Conservation (phyloP, 2,329 filamentous ascomycete species). For the Epicoccum nigrum region DNA sequence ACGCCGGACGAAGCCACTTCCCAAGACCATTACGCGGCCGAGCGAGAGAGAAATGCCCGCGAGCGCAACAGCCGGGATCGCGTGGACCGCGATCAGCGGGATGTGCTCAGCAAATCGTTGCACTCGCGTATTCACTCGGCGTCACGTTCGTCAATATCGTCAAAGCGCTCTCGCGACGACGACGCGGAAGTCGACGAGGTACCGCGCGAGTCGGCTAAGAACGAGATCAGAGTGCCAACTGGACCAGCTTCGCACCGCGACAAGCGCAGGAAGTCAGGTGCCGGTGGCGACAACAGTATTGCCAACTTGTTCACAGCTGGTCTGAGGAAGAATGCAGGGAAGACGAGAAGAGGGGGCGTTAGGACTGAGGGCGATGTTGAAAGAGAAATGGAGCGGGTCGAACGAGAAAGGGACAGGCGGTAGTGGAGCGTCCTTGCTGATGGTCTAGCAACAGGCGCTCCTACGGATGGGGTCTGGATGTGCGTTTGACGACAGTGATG, state of each 20-base stretch:
- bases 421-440: slow-evolving; percentile 4
- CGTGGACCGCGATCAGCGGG: slow-evolving; percentile 26
- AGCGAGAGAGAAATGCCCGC: slow-evolving; percentile 61
- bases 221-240: slow-evolving; percentile 30
- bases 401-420: slow-evolving; percentile 39
- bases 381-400: slow-evolving; percentile 40
- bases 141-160: slow-evolving; percentile 25
- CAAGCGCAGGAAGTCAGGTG: slow-evolving; percentile 38
- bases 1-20: slow-evolving; percentile 26
- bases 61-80: slow-evolving; percentile 40
- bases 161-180: slow-evolving; percentile 40
- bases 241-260: slow-evolving; percentile 41
- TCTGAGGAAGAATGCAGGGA: slow-evolving; percentile 38
- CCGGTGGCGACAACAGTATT: slow-evolving; percentile 33
- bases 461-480: neutral
- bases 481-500: neutral
- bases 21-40: slow-evolving; percentile 69
- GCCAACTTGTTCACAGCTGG: slow-evolving; percentile 39
- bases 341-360: slow-evolving; percentile 39
- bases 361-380: slow-evolving; percentile 42
- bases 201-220: slow-evolving; percentile 10
- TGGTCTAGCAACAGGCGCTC: neutral
- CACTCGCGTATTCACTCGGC: slow-evolving; percentile 30
- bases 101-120: slow-evolving; percentile 17
- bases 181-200: slow-evolving; percentile 18